A percentile compares a stretch with the other conserved stretches of the same genome.
Evolutionary conservation across 139 green algal species (phyloP).

Genomic region (Chlorella sorokiniana): DNA sequence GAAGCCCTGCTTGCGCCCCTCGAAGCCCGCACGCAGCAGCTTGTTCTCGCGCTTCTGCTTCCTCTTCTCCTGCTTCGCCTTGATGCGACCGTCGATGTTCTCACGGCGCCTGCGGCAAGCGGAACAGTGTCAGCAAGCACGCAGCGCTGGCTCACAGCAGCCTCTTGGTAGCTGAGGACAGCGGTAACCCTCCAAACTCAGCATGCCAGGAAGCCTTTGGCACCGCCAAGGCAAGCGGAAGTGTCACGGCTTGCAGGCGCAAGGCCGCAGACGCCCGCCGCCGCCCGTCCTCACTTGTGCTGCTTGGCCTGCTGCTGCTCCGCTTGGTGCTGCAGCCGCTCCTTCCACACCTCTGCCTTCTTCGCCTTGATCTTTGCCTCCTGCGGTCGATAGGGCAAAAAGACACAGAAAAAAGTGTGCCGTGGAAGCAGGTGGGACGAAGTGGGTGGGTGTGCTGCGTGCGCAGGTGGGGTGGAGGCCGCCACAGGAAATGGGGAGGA

Average conservation of each 20-base stretch:
- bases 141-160: neutral
- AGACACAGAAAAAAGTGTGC: neutral
- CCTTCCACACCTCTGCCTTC: conserved; percentile 69
- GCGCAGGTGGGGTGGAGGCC: neutral
- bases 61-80: conserved; percentile 73
- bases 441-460: neutral
- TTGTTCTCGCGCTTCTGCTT: conserved; percentile 86
- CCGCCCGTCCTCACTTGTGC: conserved; percentile 58
- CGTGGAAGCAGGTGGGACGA: neutral
- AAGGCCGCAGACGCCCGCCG: neutral
- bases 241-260: too few relatives aligned
- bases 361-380: conserved; percentile 76
- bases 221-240: too few relatives aligned
- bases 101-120: conserved; percentile 62
- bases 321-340: conserved; percentile 59
- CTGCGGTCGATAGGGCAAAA: neutral
- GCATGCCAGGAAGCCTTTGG: too few relatives aligned
- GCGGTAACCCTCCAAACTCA: neutral
- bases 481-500: too few relatives aligned
- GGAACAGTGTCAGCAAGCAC: neutral
- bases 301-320: conserved; percentile 68
- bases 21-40: conserved; percentile 85
- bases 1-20: conserved; percentile 76
- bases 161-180: neutral
- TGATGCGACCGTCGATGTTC: conserved; percentile 63